These are phyloP conservation scores for Phoenix dactylifera DNA, from an alignment of 176 grass and related monocot genomes.

Conservation along the genomic window DNA sequence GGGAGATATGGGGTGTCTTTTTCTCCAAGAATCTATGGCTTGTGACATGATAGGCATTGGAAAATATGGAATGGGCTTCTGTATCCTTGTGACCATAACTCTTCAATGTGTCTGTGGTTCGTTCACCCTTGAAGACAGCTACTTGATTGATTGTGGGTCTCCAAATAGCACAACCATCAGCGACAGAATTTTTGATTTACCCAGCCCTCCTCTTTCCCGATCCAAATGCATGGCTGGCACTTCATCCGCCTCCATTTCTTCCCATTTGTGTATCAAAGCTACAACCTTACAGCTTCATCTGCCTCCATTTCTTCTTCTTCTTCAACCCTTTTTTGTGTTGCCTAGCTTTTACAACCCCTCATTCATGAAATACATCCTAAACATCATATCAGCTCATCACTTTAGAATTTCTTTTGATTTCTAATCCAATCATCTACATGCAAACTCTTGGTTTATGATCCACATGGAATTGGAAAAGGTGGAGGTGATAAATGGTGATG, in stretches of 20 bases:
- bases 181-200: slow-evolving; percentile 38
- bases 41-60: background rate
- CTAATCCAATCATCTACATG: too few relatives aligned
- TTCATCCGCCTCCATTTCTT: slow-evolving; percentile 73
- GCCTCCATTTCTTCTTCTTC: too few relatives aligned
- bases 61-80: background rate
- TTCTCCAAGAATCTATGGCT: too few relatives aligned
- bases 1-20: too few relatives aligned
- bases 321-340: too few relatives aligned
- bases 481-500: too few relatives aligned
- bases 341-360: too few relatives aligned
- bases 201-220: slow-evolving; percentile 26
- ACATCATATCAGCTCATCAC: too few relatives aligned
- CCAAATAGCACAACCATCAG: slow-evolving; percentile 25
- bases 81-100: slow-evolving; percentile 16
- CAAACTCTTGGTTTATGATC: too few relatives aligned
- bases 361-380: too few relatives aligned
- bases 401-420: too few relatives aligned
- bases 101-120: slow-evolving; percentile 14
- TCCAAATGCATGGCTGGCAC: slow-evolving; percentile 43
- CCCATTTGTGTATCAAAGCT: slow-evolving; percentile 45
- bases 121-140: slow-evolving; percentile 37
- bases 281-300: slow-evolving; percentile 31
- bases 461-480: too few relatives aligned
- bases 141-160: slow-evolving; percentile 64